Base-by-base conservation (phyloP, 441 rosid species). In the Syzygium malaccense region DNA sequence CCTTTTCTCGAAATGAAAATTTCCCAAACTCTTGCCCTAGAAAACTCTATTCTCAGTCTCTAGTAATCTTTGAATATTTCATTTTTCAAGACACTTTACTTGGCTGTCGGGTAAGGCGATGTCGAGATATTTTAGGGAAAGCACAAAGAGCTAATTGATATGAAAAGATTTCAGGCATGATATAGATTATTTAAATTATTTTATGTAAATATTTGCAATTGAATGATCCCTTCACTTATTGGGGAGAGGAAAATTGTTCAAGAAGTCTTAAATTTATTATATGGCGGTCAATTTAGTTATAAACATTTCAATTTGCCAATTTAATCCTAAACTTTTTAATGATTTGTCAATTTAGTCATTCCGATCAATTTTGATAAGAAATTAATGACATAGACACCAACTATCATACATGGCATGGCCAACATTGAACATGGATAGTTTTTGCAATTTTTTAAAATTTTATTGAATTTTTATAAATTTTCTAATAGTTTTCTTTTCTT, bases 311-410 rank as follows among this genome's bases (percentile, higher is more conserved):
- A 41, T 33, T 68, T 14, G 0, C 3, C 8, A 60, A 28, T 60
- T 60, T 26, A 28, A 7, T 60, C 30, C 3, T 26, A 68, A 33
- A 18, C 7, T 6, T 32, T 68, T 68, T 18, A 3, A 18, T 1
- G 2, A 68, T 37, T 18, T 18, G 1, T 3, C 1, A 0, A 60
- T 28, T 28, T 60, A 60, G 0, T 60, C 4, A 0, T 60, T 60
- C 14, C 14, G 8, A 13, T 1, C 8, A 60, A 19, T 33, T 33
- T 68, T 68, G 48, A 0, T 13, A 1, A 8, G 9, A 33, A 19
- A 19, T 33, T 2, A 0, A 68, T 33, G 26, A 33, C 2, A 0
- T 10, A 33, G 0, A 68, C 5, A 6, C 7, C 1, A 2, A 1
- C 1, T 0, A 1, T 68, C 48, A 7, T 33, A 33, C 11, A 8